Evolutionary conservation across 140 eudicot species (phyloP).

Genomic region (Cichorium intybus): DNA sequence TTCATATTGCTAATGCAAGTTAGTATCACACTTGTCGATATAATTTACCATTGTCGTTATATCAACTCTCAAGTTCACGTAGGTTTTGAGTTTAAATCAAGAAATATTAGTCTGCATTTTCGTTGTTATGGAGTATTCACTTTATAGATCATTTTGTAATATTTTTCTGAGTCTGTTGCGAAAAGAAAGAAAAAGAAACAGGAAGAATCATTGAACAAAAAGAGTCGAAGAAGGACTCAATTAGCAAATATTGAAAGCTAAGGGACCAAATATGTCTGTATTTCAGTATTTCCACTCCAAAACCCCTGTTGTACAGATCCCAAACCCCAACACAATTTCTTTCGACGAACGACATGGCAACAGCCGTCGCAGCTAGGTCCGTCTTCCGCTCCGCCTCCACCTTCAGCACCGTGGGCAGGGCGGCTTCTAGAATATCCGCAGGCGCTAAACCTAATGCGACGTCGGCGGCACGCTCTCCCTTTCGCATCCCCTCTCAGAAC

Average conservation of each 20-base stretch:
- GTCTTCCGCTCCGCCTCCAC: conserved; percentile 53
- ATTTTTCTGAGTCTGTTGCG: too few relatives aligned
- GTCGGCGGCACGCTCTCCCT: conserved; percentile 55
- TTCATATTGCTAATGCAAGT: too few relatives aligned
- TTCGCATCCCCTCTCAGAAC: conserved; percentile 54
- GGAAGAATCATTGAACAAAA: not conserved
- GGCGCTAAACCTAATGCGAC: conserved; percentile 51
- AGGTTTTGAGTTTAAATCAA: too few relatives aligned
- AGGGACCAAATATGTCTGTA: not conserved
- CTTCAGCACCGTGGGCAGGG: conserved; percentile 37
- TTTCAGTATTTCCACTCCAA: not conserved
- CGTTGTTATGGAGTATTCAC: too few relatives aligned
- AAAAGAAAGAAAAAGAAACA: not conserved
- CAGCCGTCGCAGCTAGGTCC: conserved; percentile 61
- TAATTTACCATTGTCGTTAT: too few relatives aligned
- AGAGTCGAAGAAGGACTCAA: not conserved
- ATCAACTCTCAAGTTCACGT: too few relatives aligned
- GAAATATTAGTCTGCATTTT: too few relatives aligned
- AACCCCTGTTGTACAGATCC: conserved; percentile 10
- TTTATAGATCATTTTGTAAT: too few relatives aligned
- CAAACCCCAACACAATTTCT: conserved; percentile 20
- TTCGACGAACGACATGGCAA: conserved; percentile 31
- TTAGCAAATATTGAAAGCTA: not conserved
- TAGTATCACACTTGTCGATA: too few relatives aligned
- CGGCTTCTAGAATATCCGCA: conserved; percentile 47